A percentile compares a stretch with the other conserved stretches of the same genome.
Evolutionary conservation across 1,139 yeast species (phyloP).

Genomic region (Sugiyamaella xylanicola): DNA sequence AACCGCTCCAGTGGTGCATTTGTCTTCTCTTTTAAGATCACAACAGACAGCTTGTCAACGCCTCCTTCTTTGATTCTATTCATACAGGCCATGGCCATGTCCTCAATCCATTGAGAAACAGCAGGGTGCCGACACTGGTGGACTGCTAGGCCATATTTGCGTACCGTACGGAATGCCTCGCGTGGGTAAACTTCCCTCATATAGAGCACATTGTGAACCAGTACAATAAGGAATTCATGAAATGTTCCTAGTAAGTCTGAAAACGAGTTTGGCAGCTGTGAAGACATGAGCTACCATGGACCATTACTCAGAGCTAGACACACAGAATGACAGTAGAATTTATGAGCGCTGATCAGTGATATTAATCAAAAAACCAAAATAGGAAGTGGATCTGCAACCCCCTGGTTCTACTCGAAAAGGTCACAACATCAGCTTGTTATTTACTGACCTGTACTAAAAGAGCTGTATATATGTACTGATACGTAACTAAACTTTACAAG

Average conservation of each 20-base stretch:
- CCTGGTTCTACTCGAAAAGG: background rate
- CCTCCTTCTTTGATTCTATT: conserved; percentile 33
- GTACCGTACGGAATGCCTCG: conserved; percentile 39
- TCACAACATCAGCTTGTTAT: background rate
- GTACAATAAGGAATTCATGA: conserved; percentile 41
- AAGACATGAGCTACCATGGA: conserved; percentile 3
- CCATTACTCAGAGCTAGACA: too few relatives aligned
- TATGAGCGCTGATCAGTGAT: background rate
- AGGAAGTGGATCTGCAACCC: background rate
- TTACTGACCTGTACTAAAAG: background rate
- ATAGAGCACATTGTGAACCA: conserved; percentile 42
- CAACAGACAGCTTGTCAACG: conserved; percentile 35
- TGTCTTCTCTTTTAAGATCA: conserved; percentile 31
- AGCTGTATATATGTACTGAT: too few relatives aligned
- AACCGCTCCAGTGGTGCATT: conserved; percentile 40
- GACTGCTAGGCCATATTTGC: conserved; percentile 42
- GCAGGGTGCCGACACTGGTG: conserved; percentile 44
- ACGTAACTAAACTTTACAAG: too few relatives aligned
- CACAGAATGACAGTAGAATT: too few relatives aligned
- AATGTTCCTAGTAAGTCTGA: conserved; percentile 35
- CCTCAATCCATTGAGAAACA: conserved; percentile 43
- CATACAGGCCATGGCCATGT: conserved; percentile 37
- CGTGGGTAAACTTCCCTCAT: conserved; percentile 42
- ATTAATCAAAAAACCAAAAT: background rate
- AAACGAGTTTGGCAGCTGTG: conserved; percentile 6